Percentiles rank a stretch among this genome's conserved stretches.
Evolutionary conservation across 306 rosid species (phyloP).

Genomic region (Prunus mira): DNA sequence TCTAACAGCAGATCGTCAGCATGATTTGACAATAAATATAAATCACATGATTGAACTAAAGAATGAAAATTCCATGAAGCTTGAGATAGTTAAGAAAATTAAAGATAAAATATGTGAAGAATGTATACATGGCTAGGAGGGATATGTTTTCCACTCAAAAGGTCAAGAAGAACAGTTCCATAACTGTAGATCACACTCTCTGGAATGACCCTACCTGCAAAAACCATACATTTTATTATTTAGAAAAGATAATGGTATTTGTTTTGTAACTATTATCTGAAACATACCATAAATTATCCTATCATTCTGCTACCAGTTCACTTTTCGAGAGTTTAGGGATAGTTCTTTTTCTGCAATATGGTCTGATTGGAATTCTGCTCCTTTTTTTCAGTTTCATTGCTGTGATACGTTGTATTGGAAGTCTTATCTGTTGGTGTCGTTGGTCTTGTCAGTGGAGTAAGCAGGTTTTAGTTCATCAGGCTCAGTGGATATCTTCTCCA

Average conservation of each 20-base stretch:
- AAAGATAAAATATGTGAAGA: slow-evolving; percentile 2
- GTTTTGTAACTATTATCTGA: neutral
- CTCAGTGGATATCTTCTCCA: neutral
- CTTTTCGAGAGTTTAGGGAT: neutral
- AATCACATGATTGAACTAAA: neutral
- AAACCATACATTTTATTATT: neutral
- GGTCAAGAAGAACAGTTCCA: slow-evolving; percentile 15
- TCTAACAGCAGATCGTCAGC: neutral
- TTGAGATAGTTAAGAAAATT: neutral
- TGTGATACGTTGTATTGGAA: neutral
- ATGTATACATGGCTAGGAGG: slow-evolving; percentile 35
- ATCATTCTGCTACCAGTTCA: neutral
- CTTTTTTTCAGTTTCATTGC: neutral
- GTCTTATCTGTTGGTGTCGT: neutral
- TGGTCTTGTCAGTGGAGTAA: neutral
- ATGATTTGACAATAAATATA: neutral
- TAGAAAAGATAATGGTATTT: neutral
- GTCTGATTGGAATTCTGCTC: neutral
- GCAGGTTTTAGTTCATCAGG: neutral
- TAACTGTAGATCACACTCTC: slow-evolving; percentile 20
- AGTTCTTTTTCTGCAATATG: neutral
- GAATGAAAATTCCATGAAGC: neutral
- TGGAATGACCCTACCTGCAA: slow-evolving; percentile 13
- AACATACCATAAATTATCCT: neutral
- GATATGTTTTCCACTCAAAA: slow-evolving; percentile 17